These are phyloP conservation scores for Brassica juncea DNA, from an alignment of 345 rosid genomes.

Conservation along the genomic window DNA sequence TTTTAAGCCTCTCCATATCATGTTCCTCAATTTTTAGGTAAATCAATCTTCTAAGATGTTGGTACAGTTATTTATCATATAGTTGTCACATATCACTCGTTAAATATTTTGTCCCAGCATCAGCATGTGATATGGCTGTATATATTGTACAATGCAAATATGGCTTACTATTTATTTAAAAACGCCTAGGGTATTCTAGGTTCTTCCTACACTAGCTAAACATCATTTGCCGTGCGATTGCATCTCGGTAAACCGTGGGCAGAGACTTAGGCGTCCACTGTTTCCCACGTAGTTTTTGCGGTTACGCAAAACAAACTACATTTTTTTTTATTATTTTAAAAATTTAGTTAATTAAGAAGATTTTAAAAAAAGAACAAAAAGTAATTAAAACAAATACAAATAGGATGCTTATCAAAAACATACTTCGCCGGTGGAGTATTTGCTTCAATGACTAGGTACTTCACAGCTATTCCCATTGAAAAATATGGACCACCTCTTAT, in stretches of 20 bases:
- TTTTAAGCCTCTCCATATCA: constrained; percentile 6
- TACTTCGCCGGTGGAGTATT: constrained; percentile 2
- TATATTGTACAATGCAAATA: constrained; percentile 16
- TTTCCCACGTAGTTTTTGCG: neutral
- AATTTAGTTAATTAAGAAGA: too few species aligned
- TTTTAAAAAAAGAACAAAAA: neutral
- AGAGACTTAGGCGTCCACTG: neutral
- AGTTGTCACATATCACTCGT: constrained; percentile 26
- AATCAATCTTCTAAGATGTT: constrained; percentile 20
- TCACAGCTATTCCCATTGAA: neutral
- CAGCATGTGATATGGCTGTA: constrained; percentile 24
- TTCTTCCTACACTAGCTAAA: constrained; percentile 23
- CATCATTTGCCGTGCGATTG: constrained; percentile 4
- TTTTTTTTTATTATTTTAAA: neutral
- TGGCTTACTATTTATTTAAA: neutral
- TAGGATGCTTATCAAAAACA: constrained; percentile 5
- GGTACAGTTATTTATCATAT: constrained; percentile 33
- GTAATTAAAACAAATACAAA: neutral
- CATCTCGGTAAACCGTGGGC: neutral
- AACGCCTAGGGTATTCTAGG: constrained; percentile 2
- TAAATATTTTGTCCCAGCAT: constrained; percentile 30
- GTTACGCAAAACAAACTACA: neutral
- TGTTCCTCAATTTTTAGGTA: constrained; percentile 16
- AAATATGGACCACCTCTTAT: constrained; percentile 21
- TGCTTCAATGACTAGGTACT: constrained; percentile 29